These are phyloP conservation scores for Parvularia atlantis DNA, from an alignment of 78 protist genomes.

Conservation along the genomic window DNA sequence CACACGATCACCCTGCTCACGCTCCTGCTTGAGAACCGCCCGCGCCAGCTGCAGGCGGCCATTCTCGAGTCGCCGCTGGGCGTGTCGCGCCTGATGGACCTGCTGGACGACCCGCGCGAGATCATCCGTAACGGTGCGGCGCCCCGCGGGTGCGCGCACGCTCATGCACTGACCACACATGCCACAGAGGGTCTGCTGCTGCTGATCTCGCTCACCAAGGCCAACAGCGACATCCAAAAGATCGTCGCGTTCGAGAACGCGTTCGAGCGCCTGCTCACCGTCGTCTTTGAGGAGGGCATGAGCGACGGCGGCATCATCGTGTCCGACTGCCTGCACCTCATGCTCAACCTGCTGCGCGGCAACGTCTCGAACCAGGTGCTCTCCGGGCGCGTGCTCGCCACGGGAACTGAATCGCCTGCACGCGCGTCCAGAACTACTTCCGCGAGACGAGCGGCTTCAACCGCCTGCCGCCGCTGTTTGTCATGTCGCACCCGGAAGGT, in stretches of 20 bases:
- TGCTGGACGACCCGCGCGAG: slow-evolving; percentile 22
- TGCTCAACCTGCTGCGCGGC: slow-evolving; percentile 19
- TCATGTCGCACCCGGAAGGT: background rate
- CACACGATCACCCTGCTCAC: slow-evolving; percentile 24
- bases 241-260: slow-evolving; percentile 42
- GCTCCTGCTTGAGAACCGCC: slow-evolving; percentile 7
- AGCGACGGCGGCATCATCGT: slow-evolving; percentile 32
- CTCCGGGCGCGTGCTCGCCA: no score
- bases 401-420: no score
- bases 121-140: slow-evolving; percentile 24
- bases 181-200: slow-evolving; percentile 19
- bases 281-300: slow-evolving; percentile 22
- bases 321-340: slow-evolving; percentile 25
- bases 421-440: slow-evolving; percentile 33
- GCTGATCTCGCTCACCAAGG: slow-evolving; percentile 14
- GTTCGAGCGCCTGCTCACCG: slow-evolving; percentile 23
- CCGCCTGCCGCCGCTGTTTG: background rate
- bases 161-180: no score
- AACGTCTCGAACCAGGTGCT: slow-evolving; percentile 27
- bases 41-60: slow-evolving; percentile 11
- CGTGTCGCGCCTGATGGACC: slow-evolving; percentile 31
- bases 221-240: slow-evolving; percentile 18
- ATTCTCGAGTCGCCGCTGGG: slow-evolving; percentile 25
- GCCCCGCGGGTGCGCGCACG: background rate
- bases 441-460: background rate